Evolutionary conservation across 306 rosid species (phyloP).

Genomic region (Malus fusca): DNA sequence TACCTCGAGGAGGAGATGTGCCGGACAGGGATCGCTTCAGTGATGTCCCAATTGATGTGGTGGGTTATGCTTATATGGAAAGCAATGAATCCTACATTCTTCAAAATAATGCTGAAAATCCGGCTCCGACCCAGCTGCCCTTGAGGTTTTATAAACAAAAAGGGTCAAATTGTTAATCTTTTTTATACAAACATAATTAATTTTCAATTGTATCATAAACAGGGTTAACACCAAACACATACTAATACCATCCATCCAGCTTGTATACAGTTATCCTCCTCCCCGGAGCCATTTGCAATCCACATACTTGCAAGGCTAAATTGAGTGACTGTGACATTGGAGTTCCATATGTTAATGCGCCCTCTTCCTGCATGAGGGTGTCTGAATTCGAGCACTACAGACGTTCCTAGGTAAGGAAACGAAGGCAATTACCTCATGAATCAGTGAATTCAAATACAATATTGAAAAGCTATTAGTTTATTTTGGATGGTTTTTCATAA

Average conservation of each 20-base stretch:
- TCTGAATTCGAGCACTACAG: not conserved
- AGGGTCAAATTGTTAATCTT: not conserved
- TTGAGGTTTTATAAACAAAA: constrained; percentile 5
- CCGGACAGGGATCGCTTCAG: not conserved
- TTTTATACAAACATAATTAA: not conserved
- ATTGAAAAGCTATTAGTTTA: not conserved
- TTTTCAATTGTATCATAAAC: not conserved
- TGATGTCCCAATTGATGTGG: not conserved
- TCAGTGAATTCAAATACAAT: not conserved
- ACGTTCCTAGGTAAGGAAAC: not conserved
- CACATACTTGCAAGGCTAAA: constrained; percentile 13
- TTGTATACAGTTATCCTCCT: not conserved
- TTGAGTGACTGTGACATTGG: not conserved
- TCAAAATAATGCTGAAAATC: not conserved
- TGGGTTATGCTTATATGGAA: not conserved
- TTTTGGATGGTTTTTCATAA: not conserved
- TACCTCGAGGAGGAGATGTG: not conserved
- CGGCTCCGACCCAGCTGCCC: not conserved
- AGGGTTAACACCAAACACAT: not conserved
- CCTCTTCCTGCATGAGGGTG: constrained; percentile 1
- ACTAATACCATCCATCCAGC: constrained; percentile 19
- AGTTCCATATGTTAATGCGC: constrained; percentile 14
- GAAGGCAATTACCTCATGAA: not conserved
- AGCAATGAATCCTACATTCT: not conserved
- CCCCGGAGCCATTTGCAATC: not conserved